A percentile compares a stretch with the other conserved stretches of the same genome.
Conservation (phyloP, 371 early-diverging fungal genomes). For the Actinomortierella wolfii region DNA sequence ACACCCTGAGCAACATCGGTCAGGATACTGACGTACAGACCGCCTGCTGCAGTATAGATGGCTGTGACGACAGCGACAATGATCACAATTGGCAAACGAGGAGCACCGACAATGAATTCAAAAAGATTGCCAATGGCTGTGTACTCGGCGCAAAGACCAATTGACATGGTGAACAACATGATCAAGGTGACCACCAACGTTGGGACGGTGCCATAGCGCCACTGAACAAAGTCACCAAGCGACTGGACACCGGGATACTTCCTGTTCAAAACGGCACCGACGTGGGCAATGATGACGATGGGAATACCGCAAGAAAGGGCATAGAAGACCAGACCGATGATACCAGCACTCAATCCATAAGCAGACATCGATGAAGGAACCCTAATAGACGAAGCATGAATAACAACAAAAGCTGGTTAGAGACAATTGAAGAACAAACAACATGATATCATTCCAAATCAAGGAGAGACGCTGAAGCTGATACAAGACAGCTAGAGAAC, state of each 20-base stretch:
- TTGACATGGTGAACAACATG: constrained; percentile 56
- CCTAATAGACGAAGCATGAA: too few relatives aligned
- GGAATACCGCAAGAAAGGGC: constrained; percentile 60
- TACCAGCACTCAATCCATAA: constrained; percentile 52
- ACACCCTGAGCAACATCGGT: constrained; percentile 63
- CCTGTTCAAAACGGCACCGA: constrained; percentile 52
- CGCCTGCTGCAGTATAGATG: constrained; percentile 62
- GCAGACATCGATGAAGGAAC: constrained; percentile 45
- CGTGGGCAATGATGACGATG: constrained; percentile 53
- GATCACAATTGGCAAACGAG: constrained; percentile 53
- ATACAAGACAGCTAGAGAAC: too few relatives aligned
- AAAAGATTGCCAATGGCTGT: constrained; percentile 61
- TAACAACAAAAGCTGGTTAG: too few relatives aligned
- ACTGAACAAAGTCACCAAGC: constrained; percentile 52
- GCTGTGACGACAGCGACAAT: constrained; percentile 58
- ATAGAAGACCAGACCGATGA: constrained; percentile 56
- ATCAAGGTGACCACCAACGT: constrained; percentile 51
- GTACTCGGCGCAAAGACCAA: constrained; percentile 55
- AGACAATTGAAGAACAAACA: too few relatives aligned
- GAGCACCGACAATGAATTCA: constrained; percentile 48
- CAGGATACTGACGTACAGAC: constrained; percentile 60
- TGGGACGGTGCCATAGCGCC: constrained; percentile 51
- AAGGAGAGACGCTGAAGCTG: too few relatives aligned
- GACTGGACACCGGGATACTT: constrained; percentile 53
- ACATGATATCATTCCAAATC: too few relatives aligned